Conservation (phyloP, 805 yeast species). For the Scheffersomyces stipitis region DNA sequence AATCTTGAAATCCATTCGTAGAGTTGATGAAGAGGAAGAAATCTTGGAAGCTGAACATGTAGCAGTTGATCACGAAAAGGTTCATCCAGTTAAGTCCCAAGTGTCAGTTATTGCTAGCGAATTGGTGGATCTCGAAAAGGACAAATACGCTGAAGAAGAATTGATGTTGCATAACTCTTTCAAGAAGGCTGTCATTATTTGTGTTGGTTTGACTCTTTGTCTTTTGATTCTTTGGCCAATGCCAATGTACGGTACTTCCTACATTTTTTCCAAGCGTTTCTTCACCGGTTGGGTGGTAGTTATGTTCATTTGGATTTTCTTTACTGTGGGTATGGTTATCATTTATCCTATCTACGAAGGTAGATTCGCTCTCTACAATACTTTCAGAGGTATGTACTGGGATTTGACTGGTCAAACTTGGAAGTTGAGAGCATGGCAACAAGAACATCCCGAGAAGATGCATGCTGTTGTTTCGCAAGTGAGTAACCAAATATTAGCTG, state of each 20-base stretch:
- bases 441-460: slow-evolving; percentile 66
- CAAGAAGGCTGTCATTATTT: slow-evolving; percentile 59
- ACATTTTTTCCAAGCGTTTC: slow-evolving; percentile 70
- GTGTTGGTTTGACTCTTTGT: slow-evolving; percentile 60
- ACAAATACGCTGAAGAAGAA: slow-evolving; percentile 47
- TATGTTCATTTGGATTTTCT: slow-evolving; percentile 77
- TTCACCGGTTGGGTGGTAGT: slow-evolving; percentile 91
- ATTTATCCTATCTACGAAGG: slow-evolving; percentile 77
- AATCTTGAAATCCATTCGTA: slow-evolving; percentile 53
- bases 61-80: slow-evolving; percentile 16
- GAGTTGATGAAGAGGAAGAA: slow-evolving; percentile 74
- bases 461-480: slow-evolving; percentile 74
- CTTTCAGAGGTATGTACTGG: slow-evolving; percentile 82
- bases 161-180: slow-evolving; percentile 54
- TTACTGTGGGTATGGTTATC: slow-evolving; percentile 60
- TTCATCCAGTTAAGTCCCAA: slow-evolving; percentile 37
- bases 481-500: slow-evolving; percentile 28
- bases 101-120: slow-evolving; percentile 40
- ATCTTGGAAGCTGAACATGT: slow-evolving; percentile 40
- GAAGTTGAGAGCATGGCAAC: slow-evolving; percentile 77
- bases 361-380: slow-evolving; percentile 59
- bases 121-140: slow-evolving; percentile 27
- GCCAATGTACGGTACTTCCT: slow-evolving; percentile 87
- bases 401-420: slow-evolving; percentile 73
- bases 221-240: slow-evolving; percentile 83